These are phyloP conservation scores for Oryza meyeriana DNA, from an alignment of 176 grass and related monocot species.

Conservation along the genomic window DNA sequence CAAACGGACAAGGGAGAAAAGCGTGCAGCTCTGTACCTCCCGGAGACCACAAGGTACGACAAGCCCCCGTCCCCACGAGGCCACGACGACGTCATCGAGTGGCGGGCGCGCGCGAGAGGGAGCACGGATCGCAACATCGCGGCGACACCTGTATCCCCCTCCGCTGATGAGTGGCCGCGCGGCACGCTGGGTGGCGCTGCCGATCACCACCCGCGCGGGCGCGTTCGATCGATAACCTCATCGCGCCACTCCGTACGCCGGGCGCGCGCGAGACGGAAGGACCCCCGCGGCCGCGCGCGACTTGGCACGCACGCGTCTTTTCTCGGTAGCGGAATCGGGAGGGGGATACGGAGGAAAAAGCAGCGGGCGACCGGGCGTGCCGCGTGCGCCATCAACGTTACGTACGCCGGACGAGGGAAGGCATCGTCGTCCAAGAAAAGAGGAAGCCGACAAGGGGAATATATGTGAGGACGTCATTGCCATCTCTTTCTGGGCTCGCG, in stretches of 20 bases:
- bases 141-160: background rate
- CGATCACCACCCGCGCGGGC: background rate
- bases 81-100: background rate
- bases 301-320: background rate
- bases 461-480: background rate
- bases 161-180: background rate
- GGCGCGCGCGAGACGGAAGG: background rate
- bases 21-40: background rate
- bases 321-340: background rate
- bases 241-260: no score
- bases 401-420: background rate
- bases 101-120: background rate
- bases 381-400: background rate
- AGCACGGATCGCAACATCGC: background rate
- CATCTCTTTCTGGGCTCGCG: background rate
- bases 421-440: constrained; percentile 8
- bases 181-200: background rate
- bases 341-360: background rate
- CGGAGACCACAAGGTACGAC: background rate
- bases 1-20: background rate
- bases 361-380: no score
- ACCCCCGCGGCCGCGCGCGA: no score
- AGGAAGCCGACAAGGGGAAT: background rate
- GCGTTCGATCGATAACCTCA: background rate
- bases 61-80: background rate